Conservation (phyloP, 78 protist species). For the Pelomyxa schiedti region DNA sequence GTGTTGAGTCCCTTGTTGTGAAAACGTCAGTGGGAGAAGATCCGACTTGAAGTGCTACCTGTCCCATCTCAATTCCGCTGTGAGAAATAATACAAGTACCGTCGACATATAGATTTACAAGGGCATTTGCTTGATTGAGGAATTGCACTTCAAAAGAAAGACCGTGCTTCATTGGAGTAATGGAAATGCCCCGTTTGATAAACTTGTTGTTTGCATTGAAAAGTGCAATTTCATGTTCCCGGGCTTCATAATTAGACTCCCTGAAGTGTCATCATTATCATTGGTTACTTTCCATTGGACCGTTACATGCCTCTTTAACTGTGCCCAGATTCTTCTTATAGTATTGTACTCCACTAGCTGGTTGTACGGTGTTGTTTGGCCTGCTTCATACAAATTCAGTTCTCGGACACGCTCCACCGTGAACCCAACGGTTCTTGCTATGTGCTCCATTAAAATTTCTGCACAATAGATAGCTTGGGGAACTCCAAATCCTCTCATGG, state of each 20-base stretch:
- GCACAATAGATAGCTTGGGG: constrained; percentile 77
- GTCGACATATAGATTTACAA: constrained; percentile 53
- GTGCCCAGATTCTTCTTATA: constrained; percentile 43
- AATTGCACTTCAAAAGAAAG: constrained; percentile 64
- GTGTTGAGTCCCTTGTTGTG: constrained; percentile 75
- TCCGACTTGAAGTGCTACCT: too few relatives aligned
- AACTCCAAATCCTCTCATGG: constrained; percentile 87
- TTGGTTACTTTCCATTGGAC: too few relatives aligned
- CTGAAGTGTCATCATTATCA: too few relatives aligned
- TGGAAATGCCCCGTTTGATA: constrained; percentile 82
- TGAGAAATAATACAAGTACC: constrained; percentile 65
- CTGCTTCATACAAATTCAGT: constrained; percentile 61
- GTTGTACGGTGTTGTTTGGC: constrained; percentile 53
- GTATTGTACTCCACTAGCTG: constrained; percentile 24
- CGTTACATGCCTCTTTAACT: too few relatives aligned
- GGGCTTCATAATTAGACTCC: constrained; percentile 6
- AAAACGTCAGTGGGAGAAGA: too few relatives aligned
- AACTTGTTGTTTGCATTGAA: constrained; percentile 73
- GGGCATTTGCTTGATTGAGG: constrained; percentile 76
- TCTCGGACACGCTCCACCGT: not conserved
- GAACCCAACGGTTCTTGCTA: constrained; percentile 28
- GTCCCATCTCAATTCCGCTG: constrained; percentile 87
- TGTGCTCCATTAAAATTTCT: constrained; percentile 69
- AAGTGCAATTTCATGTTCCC: constrained; percentile 5
- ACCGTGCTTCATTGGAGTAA: constrained; percentile 79